phyloP scores from a whole-genome alignment of 345 rosid genomes.

The Pistacia vera region DNA sequence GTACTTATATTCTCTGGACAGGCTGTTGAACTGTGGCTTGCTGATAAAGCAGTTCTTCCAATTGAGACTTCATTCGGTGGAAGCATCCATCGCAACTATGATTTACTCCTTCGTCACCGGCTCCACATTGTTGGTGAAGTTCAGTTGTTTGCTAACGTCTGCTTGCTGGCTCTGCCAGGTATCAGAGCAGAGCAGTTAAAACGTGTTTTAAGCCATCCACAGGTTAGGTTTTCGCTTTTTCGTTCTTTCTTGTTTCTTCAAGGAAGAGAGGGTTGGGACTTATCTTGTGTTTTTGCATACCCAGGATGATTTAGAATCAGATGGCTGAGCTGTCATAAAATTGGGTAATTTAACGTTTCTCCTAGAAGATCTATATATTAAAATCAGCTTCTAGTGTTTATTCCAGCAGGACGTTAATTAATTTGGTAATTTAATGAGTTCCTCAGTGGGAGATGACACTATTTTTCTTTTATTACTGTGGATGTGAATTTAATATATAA shows the following conservation, averaged over 20 bases:
- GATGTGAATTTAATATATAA: background rate
- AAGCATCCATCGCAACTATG: slow-evolving; percentile 65
- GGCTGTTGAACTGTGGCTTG: slow-evolving; percentile 65
- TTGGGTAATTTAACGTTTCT: background rate
- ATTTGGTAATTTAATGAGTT: background rate
- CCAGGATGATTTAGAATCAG: background rate
- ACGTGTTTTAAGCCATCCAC: slow-evolving; percentile 64
- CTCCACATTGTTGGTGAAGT: slow-evolving; percentile 67
- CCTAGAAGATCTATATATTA: background rate
- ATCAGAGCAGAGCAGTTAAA: slow-evolving; percentile 46
- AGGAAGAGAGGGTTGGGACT: background rate
- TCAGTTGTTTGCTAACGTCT: slow-evolving; percentile 45
- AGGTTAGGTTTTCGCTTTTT: slow-evolving; percentile 32
- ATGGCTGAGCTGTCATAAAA: background rate
- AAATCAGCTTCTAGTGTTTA: background rate
- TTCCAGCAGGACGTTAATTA: background rate
- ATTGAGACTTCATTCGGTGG: slow-evolving; percentile 60
- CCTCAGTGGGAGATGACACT: background rate
- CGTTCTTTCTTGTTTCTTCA: background rate
- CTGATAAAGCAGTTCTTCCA: slow-evolving; percentile 65
- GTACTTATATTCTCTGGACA: background rate
- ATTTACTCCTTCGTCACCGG: slow-evolving; percentile 63
- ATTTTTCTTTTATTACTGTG: background rate
- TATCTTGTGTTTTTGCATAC: background rate
- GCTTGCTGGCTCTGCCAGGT: slow-evolving; percentile 61